A percentile compares a stretch with the other conserved stretches of the same genome.
Evolutionary conservation across 2,329 filamentous ascomycete species (phyloP).

Genomic region (Boeremia exigua): DNA sequence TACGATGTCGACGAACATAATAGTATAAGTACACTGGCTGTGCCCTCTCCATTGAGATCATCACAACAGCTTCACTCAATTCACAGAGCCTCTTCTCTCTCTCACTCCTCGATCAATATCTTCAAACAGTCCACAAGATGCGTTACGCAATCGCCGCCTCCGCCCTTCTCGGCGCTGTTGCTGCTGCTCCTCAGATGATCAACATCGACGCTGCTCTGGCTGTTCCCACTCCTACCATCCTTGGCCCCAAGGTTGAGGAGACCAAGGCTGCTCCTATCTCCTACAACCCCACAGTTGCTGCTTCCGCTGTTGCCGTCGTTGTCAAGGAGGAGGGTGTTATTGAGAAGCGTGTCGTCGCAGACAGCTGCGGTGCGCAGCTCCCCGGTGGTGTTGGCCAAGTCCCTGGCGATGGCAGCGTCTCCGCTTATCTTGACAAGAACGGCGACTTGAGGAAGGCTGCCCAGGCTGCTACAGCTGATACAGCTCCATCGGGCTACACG

Average conservation of each 20-base stretch:
- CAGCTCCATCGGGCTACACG: conserved; percentile 24
- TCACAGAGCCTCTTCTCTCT: conserved; percentile 7
- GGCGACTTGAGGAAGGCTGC: conserved; percentile 21
- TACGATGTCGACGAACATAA: background rate
- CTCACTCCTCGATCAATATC: conserved; percentile 1
- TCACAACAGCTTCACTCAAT: conserved; percentile 16
- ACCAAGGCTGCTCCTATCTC: conserved; percentile 33
- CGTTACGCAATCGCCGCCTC: conserved; percentile 29
- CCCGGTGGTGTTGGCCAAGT: conserved; percentile 21
- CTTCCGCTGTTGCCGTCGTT: conserved; percentile 23
- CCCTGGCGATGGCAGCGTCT: conserved; percentile 19
- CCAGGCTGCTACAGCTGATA: conserved; percentile 6
- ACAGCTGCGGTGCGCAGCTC: conserved; percentile 16
- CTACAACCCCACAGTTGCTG: conserved; percentile 38
- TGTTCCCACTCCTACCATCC: conserved; percentile 36
- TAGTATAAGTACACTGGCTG: conserved; percentile 23
- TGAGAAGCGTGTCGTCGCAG: background rate
- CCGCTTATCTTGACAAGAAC: conserved; percentile 16
- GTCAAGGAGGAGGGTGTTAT: conserved; percentile 14
- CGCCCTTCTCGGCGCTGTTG: conserved; percentile 26
- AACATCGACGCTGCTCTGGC: conserved; percentile 47
- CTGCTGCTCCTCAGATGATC: conserved; percentile 38
- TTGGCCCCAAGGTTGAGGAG: conserved; percentile 35
- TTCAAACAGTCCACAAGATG: conserved; percentile 24
- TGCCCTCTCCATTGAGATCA: conserved; percentile 14